Evolutionary conservation across 2,329 filamentous ascomycete species (phyloP), one percentile per base, ranked within the genome.

Genomic region (Paecilomyces sp.): DNA sequence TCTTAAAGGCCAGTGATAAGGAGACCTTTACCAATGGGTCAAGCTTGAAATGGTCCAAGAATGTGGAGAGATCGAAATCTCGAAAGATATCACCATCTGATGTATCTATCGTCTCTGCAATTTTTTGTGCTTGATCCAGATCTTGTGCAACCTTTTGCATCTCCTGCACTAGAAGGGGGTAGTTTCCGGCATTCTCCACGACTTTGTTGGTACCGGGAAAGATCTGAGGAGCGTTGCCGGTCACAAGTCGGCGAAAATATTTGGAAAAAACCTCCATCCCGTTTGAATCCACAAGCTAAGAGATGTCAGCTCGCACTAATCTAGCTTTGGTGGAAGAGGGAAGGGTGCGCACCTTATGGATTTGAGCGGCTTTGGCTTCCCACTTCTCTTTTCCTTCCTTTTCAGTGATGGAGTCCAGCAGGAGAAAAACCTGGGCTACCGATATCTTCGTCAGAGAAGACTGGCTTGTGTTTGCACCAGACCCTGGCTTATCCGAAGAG

Each of bases 221-320:
- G 74, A 99, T 94, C 71, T 94, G 88, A 64, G 88, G 81, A 69
- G 92, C 91, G 86, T 97, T 97, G 78, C 88, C 88, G 77, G 89
- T 89, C 72, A 99, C 86, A 74, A 97, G 83, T 77, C 93, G 91
- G 76, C 91, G 88, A 78, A 99, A 96, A 77, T 94, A 97, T 81
- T 92, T 95, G 62, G 91, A 88, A 75, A 92, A 97, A 73, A 97
- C 92, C 83, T 99, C 95, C 93, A 99, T 99, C 73, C 92, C 92
- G 92, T 96, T 88, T 71, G 93, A 92, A 85, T 96, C 88, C 80
- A 97, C 89, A 75, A 97, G 87, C 90, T 96, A 64, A 22, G 28
- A 28, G 57, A 33, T 50, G 51, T 60, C 55, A 30, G 28, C 36
- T 57, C 52, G 4, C 28, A 12, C 52, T 22, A 56, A 58, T 52